Conservation (phyloP, 1,284 basidiomycete genomes). For the Microbotryum scabiosae region DNA sequence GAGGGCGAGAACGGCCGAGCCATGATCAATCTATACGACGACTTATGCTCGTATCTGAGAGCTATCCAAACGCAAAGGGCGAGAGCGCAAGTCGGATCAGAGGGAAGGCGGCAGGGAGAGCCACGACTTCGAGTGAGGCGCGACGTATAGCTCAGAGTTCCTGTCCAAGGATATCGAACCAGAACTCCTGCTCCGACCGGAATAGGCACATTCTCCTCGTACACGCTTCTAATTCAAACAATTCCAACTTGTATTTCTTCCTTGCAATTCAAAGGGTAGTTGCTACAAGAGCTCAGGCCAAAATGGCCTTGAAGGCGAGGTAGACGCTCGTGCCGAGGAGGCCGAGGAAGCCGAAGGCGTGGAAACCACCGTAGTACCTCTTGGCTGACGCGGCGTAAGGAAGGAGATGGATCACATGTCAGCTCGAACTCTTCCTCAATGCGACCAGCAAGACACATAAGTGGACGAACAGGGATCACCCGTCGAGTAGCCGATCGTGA, state of each 20-base stretch:
- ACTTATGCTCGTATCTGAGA: neutral
- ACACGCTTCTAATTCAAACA: neutral
- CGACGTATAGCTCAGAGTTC: too few relatives aligned
- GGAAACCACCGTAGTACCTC: neutral
- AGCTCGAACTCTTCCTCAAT: neutral
- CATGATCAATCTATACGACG: neutral
- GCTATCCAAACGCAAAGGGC: neutral
- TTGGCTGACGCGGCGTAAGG: neutral
- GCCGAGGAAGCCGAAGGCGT: neutral
- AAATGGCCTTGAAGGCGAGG: neutral
- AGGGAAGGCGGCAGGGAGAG: neutral
- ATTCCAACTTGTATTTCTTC: neutral
- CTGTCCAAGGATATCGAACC: too few relatives aligned
- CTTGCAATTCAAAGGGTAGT: neutral
- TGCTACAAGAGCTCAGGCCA: neutral
- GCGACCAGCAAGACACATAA: too few relatives aligned
- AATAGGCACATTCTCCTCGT: neutral
- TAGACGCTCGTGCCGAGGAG: neutral
- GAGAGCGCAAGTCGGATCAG: neutral
- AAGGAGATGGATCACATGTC: neutral
- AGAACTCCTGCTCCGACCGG: neutral
- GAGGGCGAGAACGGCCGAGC: neutral
- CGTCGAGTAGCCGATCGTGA: slow-evolving; percentile 19
- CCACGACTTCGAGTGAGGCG: too few relatives aligned
- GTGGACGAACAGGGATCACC: slow-evolving; percentile 6